Evolutionary conservation across 2,329 filamentous ascomycete genomes (phyloP).

Genomic region (Hypoxylon sp.): DNA sequence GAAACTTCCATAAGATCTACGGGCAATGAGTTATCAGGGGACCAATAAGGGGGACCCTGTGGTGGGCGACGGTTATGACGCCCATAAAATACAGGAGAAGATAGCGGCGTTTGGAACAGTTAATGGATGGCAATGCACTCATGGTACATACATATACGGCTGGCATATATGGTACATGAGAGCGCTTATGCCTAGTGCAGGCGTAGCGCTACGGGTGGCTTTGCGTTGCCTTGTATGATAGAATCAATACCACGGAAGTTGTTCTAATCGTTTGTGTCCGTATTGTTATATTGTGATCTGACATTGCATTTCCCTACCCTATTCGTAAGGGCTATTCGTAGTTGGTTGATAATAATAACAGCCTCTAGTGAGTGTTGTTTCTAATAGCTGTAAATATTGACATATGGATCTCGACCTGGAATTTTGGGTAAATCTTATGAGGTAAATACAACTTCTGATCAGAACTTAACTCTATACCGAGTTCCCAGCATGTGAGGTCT

Average conservation of each 20-base stretch:
- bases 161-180: slow-evolving; percentile 15
- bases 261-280: slow-evolving; percentile 3
- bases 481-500: too few species aligned
- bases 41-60: slow-evolving; percentile 12
- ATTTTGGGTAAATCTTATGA: too few species aligned
- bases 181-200: slow-evolving; percentile 8
- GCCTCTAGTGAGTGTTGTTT: neutral
- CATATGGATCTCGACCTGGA: neutral
- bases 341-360: neutral
- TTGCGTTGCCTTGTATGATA: slow-evolving; percentile 34
- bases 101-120: slow-evolving; percentile 21
- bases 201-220: slow-evolving; percentile 8
- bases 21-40: slow-evolving; percentile 13
- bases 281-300: neutral
- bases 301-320: neutral
- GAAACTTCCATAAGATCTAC: slow-evolving; percentile 34
- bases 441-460: too few species aligned
- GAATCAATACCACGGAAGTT: slow-evolving; percentile 35
- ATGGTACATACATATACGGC: slow-evolving; percentile 1
- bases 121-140: slow-evolving; percentile 26
- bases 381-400: too few species aligned
- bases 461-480: neutral
- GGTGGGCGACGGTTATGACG: slow-evolving; percentile 9
- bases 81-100: slow-evolving; percentile 22
- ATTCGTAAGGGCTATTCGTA: neutral